Evolutionary conservation across 495 filamentous ascomycete species (phyloP), one percentile per base, ranked within the genome.

Genomic region (Hypoxylon lienhwacheense): DNA sequence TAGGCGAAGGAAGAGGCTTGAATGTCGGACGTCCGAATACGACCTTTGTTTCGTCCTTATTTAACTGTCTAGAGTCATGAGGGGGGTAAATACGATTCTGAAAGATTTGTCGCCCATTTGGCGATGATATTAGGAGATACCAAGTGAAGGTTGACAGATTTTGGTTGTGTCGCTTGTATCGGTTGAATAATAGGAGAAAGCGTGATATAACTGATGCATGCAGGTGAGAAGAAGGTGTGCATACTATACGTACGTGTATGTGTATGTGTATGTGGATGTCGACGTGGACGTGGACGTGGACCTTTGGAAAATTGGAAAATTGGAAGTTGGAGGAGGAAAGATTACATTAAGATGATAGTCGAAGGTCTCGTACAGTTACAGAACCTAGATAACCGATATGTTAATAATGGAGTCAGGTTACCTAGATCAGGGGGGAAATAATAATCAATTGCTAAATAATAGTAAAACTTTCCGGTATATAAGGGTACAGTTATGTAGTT

Each of bases 171-270:
- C 37, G 37, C 37, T 12, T 39, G 37, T 41, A 19, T 32, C 32
- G 26, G 19, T 22, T 39, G 35, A 20, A 39, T 35, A 29, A 42
- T 25, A 42, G 7, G 32, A 59, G 44, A 5, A 31, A 34, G 28
- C 7, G 49, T 54, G 40, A 40, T 50, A 37, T 22, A 25, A 22
- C 19, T 36, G 34, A 36, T 26, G 24, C 24, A 51, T 55, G 51
- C 57, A 55, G 50, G 46, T 19, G 45, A 55, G 46, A 61, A 51
- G 7, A 21, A 43, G 43, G 51, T 46, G 53, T 60, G 44, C 56
- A 54, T 60, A 14, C 49, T 60, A 53, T 39, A 22, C 24, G 24
- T 12, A 44, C 20, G 22, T 21, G 46, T 29, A 46, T 52, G 35
- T n/a, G n/a, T n/a, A n/a, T n/a, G 37, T 39, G 33, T 24, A 28